Base-by-base conservation (phyloP, 2,329 filamentous ascomycete species). In the Curvularia spicifera region DNA sequence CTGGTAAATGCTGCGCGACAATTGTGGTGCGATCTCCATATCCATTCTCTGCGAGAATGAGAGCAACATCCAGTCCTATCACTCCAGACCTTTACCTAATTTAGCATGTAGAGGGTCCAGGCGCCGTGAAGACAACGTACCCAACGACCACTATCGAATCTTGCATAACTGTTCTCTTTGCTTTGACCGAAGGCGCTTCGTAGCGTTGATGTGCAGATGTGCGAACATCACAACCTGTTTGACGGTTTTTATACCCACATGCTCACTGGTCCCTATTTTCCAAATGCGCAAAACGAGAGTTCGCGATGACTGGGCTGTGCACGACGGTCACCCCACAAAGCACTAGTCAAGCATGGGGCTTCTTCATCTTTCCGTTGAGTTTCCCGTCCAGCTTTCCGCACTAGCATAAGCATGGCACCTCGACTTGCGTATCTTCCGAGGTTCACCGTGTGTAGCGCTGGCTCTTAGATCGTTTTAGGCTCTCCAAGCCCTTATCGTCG, bases 11-110 rank as follows among this genome's bases (percentile, higher is more conserved):
- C 49, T 65, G 56, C 37, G 64, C 62, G 4, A 65, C 50, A 5
- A 67, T 49, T 3, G 59, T 64, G 22, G 60, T 59, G 15, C 51
- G 48, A n/a, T 45, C 22, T 4, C 64, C 61, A 43, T 60, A 60
- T 35, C 64, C 64, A 20, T 54, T 53, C 28, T 64, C 57, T 15
- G 64, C 59, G n/a, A 66, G 59, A 18, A 66, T 28, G 4, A 66
- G 53, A 31, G 61, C 61, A 37, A 64, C 59, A 43, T 66, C 64
- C 18, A 66, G 22, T 8, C 64, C 61, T 51, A 64, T 64, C 18
- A 64, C 57, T 18, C 61, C 64, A 26, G 64, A 59, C n/a, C 64
- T 66, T 31, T 7, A 39, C 7, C 10, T 47, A 12, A 33, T 28
- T 48, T 9, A 26, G 37, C 28, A 42, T 35, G 22, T 29, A 24